Evolutionary conservation across 148 eudicot species (phyloP).

Genomic region (Fallopia convolvulus): DNA sequence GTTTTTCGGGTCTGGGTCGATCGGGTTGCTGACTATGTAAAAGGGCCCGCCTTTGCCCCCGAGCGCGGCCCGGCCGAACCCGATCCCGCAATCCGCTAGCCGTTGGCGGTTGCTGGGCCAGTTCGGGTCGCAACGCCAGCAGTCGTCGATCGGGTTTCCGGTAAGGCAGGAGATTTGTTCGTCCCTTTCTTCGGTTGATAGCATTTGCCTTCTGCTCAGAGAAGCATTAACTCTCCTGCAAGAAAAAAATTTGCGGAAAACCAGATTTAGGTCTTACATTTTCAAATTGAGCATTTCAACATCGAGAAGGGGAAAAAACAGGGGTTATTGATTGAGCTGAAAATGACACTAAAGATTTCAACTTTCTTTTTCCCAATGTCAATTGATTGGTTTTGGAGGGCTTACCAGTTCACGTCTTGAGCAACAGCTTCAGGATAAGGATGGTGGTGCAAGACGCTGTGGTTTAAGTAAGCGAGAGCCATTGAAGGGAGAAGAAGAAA

Average conservation of each 20-base stretch:
- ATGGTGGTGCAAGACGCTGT: constrained; percentile 60
- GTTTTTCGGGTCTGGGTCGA: constrained; percentile 47
- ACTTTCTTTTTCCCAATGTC: neutral
- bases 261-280: constrained; percentile 5
- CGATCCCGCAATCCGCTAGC: constrained; percentile 73
- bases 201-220: constrained; percentile 49
- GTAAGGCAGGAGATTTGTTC: constrained; percentile 38
- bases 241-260: constrained; percentile 18
- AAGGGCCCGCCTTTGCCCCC: constrained; percentile 77
- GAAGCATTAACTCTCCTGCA: constrained; percentile 76
- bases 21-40: constrained; percentile 55
- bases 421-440: constrained; percentile 71
- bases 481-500: neutral
- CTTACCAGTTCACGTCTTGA: constrained; percentile 67
- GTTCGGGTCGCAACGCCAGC: constrained; percentile 76
- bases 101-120: constrained; percentile 62
- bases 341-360: neutral
- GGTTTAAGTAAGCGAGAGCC: constrained; percentile 23
- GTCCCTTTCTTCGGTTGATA: constrained; percentile 22
- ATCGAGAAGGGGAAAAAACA: no score
- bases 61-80: constrained; percentile 55
- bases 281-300: neutral
- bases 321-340: neutral
- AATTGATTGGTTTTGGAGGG: neutral
- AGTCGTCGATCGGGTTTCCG: constrained; percentile 85